A percentile compares a stretch with the other conserved stretches of the same genome.
phyloP scores from a whole-genome alignment of 2,329 filamentous ascomycete genomes.

The Cercospora sojina region DNA sequence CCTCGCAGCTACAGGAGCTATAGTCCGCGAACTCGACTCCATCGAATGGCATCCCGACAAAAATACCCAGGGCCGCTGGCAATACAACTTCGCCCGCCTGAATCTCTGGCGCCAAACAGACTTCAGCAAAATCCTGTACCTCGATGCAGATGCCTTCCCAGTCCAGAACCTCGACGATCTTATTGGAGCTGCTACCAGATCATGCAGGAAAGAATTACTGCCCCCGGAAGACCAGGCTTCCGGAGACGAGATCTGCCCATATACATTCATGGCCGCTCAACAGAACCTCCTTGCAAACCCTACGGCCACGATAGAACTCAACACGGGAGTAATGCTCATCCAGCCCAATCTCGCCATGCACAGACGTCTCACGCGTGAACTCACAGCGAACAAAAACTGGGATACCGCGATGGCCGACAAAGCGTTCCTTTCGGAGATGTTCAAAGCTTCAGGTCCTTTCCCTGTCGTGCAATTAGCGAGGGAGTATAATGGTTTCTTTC shows the following conservation, averaged over 20 bases:
- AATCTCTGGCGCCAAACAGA: slow-evolving; percentile 86
- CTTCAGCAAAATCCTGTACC: slow-evolving; percentile 85
- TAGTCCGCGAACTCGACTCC: slow-evolving; percentile 25
- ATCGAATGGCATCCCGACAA: slow-evolving; percentile 23
- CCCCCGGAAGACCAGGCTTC: slow-evolving; percentile 22
- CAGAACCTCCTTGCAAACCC: slow-evolving; percentile 16
- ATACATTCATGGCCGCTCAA: slow-evolving; percentile 19
- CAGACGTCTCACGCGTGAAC: slow-evolving; percentile 19
- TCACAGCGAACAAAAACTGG: slow-evolving; percentile 18
- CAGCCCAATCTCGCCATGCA: slow-evolving; percentile 27
- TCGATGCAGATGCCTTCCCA: slow-evolving; percentile 70
- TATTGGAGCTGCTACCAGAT: slow-evolving; percentile 17
- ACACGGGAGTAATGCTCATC: slow-evolving; percentile 25
- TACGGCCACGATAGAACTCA: slow-evolving; percentile 17
- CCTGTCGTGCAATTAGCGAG: slow-evolving; percentile 16
- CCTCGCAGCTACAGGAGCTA: slow-evolving; percentile 23
- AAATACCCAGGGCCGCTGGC: slow-evolving; percentile 18
- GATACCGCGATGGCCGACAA: slow-evolving; percentile 26
- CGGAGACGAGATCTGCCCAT: slow-evolving; percentile 21
- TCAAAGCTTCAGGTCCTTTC: slow-evolving; percentile 20
- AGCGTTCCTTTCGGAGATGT: slow-evolving; percentile 23
- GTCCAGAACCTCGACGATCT: slow-evolving; percentile 26
- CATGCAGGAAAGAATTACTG: slow-evolving; percentile 22
- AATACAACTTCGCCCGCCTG: slow-evolving; percentile 76
- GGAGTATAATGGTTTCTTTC: slow-evolving; percentile 26